Conservation (phyloP, 148 eudicot genomes). For the Vaccinium corymbosum region DNA sequence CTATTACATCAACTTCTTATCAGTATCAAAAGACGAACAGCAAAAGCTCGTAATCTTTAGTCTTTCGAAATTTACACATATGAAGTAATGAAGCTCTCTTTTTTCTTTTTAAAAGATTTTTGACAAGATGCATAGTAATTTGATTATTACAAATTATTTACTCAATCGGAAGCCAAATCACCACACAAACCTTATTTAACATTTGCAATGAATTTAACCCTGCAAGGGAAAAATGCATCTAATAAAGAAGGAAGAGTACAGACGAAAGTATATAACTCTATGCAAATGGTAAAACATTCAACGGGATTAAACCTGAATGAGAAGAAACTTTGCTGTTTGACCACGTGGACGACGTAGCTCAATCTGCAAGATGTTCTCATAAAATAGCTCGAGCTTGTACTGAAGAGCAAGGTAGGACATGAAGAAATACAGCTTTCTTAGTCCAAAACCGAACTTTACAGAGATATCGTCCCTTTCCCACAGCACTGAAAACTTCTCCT, state of each 20-base stretch:
- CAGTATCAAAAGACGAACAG: background rate
- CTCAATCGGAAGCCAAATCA: background rate
- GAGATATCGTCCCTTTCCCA: constrained; percentile 14
- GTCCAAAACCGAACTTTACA: constrained; percentile 25
- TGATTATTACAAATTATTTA: background rate
- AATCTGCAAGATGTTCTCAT: constrained; percentile 57
- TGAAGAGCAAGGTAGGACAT: background rate
- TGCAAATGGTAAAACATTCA: background rate
- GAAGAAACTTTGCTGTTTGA: constrained; percentile 33
- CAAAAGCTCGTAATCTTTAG: background rate
- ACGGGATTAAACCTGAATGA: constrained; percentile 45
- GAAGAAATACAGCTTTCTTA: constrained; percentile 26
- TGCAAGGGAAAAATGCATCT: background rate
- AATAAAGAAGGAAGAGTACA: constrained; percentile 1
- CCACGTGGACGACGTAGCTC: constrained; percentile 39
- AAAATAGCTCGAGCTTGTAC: constrained; percentile 31
- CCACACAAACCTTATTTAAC: constrained; percentile 3
- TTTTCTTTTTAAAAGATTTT: background rate
- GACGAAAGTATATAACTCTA: background rate
- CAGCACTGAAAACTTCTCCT: constrained; percentile 23
- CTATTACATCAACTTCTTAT: background rate
- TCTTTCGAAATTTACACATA: background rate
- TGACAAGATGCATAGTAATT: background rate
- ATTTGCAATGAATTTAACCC: background rate
- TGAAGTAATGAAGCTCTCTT: background rate